phyloP scores from a whole-genome alignment of 768 basidiomycete species.

The Tephrocybe sp. region DNA sequence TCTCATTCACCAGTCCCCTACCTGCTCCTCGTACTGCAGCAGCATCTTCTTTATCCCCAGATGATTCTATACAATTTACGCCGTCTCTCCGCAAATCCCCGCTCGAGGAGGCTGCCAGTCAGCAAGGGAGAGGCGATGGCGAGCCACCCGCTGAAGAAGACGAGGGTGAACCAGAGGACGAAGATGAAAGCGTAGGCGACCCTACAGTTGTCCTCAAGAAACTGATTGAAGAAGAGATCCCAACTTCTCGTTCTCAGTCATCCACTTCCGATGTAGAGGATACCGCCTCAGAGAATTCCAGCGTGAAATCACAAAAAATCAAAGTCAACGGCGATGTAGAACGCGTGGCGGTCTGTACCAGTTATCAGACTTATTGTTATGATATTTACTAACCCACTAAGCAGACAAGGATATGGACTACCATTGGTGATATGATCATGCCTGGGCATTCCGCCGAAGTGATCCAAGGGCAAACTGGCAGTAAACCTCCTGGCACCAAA shows the following conservation, averaged over 20 bases:
- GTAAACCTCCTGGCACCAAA: conserved; percentile 48
- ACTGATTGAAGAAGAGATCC: neutral
- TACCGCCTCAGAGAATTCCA: conserved; percentile 3
- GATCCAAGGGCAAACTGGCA: conserved; percentile 25
- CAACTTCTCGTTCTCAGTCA: neutral
- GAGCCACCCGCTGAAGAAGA: neutral
- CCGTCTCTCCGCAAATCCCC: neutral
- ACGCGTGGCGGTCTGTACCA: conserved; percentile 50
- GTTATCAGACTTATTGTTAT: conserved; percentile 5
- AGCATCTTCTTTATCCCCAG: neutral
- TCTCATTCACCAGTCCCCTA: conserved; percentile 39
- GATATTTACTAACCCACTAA: neutral
- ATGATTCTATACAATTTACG: neutral
- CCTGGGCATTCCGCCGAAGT: conserved; percentile 44
- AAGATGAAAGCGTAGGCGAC: neutral
- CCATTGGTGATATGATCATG: conserved; percentile 62
- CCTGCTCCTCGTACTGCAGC: conserved; percentile 10
- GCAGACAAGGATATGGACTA: conserved; percentile 68
- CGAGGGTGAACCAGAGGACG: neutral
- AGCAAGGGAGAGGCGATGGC: neutral
- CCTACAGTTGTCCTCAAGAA: neutral
- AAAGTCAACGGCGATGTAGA: conserved; percentile 64
- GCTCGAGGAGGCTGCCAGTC: neutral
- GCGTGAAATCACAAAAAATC: conserved; percentile 29
- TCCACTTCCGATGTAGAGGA: neutral